A percentile compares a stretch with the other conserved stretches of the same genome.
These are phyloP conservation scores for Diplosphaera chodatii DNA, from an alignment of 139 green algal genomes.

Conservation along the genomic window DNA sequence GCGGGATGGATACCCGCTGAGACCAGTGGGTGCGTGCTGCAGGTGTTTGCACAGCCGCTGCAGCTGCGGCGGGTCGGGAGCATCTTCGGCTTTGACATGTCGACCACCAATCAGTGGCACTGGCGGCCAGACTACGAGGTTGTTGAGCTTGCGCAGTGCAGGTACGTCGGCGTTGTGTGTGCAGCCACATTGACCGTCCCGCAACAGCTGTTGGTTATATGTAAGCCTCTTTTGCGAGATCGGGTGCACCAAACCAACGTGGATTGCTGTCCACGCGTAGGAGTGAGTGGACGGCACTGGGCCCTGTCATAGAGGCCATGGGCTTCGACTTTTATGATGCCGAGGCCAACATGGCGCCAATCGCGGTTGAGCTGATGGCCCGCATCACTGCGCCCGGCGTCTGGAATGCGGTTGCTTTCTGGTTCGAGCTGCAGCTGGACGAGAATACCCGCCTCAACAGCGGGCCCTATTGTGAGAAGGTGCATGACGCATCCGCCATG, in stretches of 20 bases:
- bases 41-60: slow-evolving; percentile 57
- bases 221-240: too few relatives aligned
- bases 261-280: too few relatives aligned
- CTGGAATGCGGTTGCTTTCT: slow-evolving; percentile 73
- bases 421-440: slow-evolving; percentile 73
- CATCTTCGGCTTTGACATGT: slow-evolving; percentile 38
- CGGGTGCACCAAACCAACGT: too few relatives aligned
- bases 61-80: slow-evolving; percentile 33
- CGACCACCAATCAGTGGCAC: slow-evolving; percentile 43
- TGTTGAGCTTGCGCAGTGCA: slow-evolving; percentile 42
- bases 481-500: too few relatives aligned
- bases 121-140: slow-evolving; percentile 67
- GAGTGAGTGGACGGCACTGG: slow-evolving; percentile 46
- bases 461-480: slow-evolving; percentile 39
- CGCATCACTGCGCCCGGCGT: slow-evolving; percentile 17
- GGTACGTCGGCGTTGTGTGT: too few relatives aligned
- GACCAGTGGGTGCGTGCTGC: too few relatives aligned
- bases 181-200: too few relatives aligned
- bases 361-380: slow-evolving; percentile 17
- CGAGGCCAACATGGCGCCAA: slow-evolving; percentile 37
- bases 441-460: slow-evolving; percentile 40
- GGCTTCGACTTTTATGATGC: slow-evolving; percentile 63
- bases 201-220: too few relatives aligned
- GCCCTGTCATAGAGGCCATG: slow-evolving; percentile 34
- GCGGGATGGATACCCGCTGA: too few relatives aligned